Conservation (phyloP, 2,329 filamentous ascomycete genomes). For the Metarhizium guizhouense region DNA sequence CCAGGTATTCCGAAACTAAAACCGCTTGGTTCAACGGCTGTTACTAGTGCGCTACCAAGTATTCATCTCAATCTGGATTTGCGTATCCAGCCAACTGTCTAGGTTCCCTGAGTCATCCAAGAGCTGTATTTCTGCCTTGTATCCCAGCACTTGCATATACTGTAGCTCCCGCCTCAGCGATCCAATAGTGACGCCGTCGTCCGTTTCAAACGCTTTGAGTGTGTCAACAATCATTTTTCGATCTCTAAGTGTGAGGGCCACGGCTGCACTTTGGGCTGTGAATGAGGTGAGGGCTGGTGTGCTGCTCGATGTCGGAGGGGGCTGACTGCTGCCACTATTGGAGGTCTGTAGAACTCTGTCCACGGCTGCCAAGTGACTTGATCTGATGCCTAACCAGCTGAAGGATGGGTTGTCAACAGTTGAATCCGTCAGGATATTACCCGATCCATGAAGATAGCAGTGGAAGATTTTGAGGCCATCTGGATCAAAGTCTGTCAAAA, state of each 20-base stretch:
- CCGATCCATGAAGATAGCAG: constrained; percentile 66
- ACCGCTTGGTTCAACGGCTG: not conserved
- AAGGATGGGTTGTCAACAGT: constrained; percentile 40
- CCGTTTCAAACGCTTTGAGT: constrained; percentile 32
- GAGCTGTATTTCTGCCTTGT: constrained; percentile 72
- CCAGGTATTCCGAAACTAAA: not conserved
- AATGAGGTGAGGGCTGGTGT: constrained; percentile 14
- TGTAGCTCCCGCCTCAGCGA: constrained; percentile 51
- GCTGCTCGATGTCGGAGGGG: not conserved
- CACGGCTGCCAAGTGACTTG: constrained; percentile 27
- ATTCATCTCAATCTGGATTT: constrained; percentile 18
- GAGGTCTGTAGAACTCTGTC: not conserved
- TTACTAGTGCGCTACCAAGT: not conserved
- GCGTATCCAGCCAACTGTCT: constrained; percentile 38
- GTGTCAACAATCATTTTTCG: constrained; percentile 46
- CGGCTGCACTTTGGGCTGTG: constrained; percentile 17
- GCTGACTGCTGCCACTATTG: not conserved
- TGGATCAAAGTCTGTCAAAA: constrained; percentile 67
- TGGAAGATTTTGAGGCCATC: constrained; percentile 66
- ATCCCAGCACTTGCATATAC: constrained; percentile 61
- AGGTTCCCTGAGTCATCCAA: constrained; percentile 48
- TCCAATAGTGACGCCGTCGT: not conserved
- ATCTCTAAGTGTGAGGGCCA: constrained; percentile 44
- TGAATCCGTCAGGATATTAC: constrained; percentile 50
- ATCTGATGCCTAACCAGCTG: constrained; percentile 55